Conservation (phyloP, 306 rosid genomes). For the Vicia villosa region DNA sequence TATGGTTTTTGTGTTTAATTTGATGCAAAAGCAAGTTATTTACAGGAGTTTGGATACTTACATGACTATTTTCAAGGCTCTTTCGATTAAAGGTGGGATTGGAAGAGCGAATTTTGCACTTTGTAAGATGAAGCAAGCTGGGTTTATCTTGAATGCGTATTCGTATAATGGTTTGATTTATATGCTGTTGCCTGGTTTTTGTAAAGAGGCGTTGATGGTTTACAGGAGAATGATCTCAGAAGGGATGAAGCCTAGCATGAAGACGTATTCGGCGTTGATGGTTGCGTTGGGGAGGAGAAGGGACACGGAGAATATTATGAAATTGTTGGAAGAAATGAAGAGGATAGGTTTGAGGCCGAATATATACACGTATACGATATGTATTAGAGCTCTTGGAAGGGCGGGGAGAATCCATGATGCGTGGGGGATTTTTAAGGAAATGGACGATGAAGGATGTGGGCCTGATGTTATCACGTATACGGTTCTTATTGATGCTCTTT, state of each 20-base stretch:
- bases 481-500: conserved; percentile 90
- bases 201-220: conserved; percentile 73
- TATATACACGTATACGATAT: conserved; percentile 85
- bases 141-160: conserved; percentile 82
- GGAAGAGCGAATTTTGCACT: conserved; percentile 65
- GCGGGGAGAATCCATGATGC: conserved; percentile 86
- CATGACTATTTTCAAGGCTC: conserved; percentile 65
- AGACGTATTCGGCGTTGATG: conserved; percentile 93
- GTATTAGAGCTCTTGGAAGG: conserved; percentile 89
- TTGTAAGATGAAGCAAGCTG: conserved; percentile 62
- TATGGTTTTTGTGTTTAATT: conserved; percentile 72
- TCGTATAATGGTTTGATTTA: conserved; percentile 90
- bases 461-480: conserved; percentile 94
- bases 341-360: conserved; percentile 84
- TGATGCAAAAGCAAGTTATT: conserved; percentile 80
- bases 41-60: conserved; percentile 67
- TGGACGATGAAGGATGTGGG: conserved; percentile 87
- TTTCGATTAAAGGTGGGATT: conserved; percentile 77
- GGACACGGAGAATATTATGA: conserved; percentile 72
- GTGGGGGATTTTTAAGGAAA: conserved; percentile 64
- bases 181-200: conserved; percentile 67
- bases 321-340: conserved; percentile 77
- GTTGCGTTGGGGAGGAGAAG: conserved; percentile 85
- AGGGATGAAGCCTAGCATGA: conserved; percentile 84
- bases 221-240: conserved; percentile 71